Percentiles rank a stretch among this genome's conserved stretches.
These are phyloP conservation scores for Hymenoscyphus repandus DNA, from an alignment of 2,329 filamentous ascomycete species.

Conservation along the genomic window DNA sequence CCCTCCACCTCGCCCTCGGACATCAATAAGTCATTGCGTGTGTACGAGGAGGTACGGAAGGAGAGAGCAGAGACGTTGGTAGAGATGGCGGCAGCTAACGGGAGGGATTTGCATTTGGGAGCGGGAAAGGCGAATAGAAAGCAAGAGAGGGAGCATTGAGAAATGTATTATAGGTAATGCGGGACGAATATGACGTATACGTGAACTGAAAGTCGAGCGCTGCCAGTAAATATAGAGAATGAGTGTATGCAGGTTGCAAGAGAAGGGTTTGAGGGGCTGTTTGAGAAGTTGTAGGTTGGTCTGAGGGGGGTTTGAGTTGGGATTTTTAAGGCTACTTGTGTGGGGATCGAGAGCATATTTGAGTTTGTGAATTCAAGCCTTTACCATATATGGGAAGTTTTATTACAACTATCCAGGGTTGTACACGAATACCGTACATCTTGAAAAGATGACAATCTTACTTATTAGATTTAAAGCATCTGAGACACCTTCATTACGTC, in stretches of 20 bases:
- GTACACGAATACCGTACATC: too few relatives aligned
- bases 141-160: slow-evolving; percentile 55
- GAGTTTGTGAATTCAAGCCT: too few relatives aligned
- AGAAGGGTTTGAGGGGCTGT: slow-evolving; percentile 43
- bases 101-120: slow-evolving; percentile 51
- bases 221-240: slow-evolving; percentile 60
- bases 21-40: slow-evolving; percentile 45
- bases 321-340: too few relatives aligned
- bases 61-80: slow-evolving; percentile 49
- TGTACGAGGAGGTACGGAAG: slow-evolving; percentile 53
- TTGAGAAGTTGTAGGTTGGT: slow-evolving; percentile 7
- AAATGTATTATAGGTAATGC: slow-evolving; percentile 52
- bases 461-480: too few relatives aligned
- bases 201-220: too few relatives aligned
- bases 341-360: too few relatives aligned
- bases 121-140: slow-evolving; percentile 54
- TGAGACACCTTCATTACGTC: too few relatives aligned
- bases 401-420: too few relatives aligned
- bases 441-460: too few relatives aligned
- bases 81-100: slow-evolving; percentile 44
- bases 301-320: too few relatives aligned
- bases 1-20: slow-evolving; percentile 33
- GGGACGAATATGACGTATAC: too few relatives aligned
- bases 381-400: too few relatives aligned
- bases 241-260: slow-evolving; percentile 53